Base-by-base conservation (phyloP, 2,329 filamentous ascomycete species). In the Verticillium dahliae region DNA sequence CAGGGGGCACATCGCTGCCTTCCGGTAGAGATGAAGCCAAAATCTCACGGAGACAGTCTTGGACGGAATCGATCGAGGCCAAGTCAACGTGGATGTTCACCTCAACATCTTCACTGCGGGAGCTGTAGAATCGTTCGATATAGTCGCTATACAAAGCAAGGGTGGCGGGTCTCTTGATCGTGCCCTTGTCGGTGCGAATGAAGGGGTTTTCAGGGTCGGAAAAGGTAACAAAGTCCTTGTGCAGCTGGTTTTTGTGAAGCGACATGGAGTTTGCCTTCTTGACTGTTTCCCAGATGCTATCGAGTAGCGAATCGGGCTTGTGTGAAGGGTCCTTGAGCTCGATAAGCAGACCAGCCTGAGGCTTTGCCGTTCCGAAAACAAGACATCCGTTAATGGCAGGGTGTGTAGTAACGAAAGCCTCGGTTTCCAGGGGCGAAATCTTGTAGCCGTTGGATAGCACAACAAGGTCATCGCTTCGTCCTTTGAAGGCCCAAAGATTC, bases 91-190 rank as follows among this genome's bases (percentile, higher is more conserved):
- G 60, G 15, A 70, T 57, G 1, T 59, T 59, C 4, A 63, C 52
- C n/a, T 60, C 39, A 1, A 60, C 22, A 10, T 65, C 67, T 13
- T 67, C 62, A 27, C 50, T 60, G 7, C 65, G 64, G 2, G 69
- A 65, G 18, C 58, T 62, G 64, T 83, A 84, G 4, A 83, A 69
- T 0, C 72, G 70, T 4, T 82, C 76, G 50, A 84, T 82, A 61
- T 82, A 80, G 1, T 74, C 65, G 2, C 68, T 67, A 57, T 81
- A 84, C 1, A 77, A 68, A 2, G 67, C 63, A 7, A 75, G 61
- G 1, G 80, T 79, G 0, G 72, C 70, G 0, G 70, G 70, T 3
- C 79, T 74, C 67, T 78, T 76, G 4, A 80, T 72, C 0, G 74
- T 79, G 0, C 78, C 76, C 66, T 84, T 82, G 14, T 77, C 74